Evolutionary conservation across 2,329 filamentous ascomycete genomes (phyloP), one percentile per base, ranked within the genome.

Genomic region (Talaromyces verruculosus): DNA sequence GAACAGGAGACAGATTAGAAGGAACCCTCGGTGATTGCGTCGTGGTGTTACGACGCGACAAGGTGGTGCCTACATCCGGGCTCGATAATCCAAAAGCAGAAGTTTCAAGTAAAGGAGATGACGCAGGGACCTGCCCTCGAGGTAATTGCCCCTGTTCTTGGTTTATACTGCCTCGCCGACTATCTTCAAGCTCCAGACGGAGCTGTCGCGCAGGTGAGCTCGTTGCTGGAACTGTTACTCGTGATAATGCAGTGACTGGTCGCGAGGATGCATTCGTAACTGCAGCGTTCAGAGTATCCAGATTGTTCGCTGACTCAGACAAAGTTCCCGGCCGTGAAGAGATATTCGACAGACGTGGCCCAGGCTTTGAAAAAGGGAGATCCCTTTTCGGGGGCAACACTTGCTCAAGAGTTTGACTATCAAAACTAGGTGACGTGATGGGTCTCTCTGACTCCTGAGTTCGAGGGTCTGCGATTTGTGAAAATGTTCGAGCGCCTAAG

Each of bases 381-480:
- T 77, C 72, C 67, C 80, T 69, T 67, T 75, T 80, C 22, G 80
- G 80, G 17, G 80, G 80, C n/a, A 82, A 71, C 61, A 75, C 70
- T 55, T 77, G 68, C 37, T 74, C 73, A 4, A 79, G 69, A n/a
- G 71, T 67, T 28, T 75, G 68, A 6, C 69, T 58, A 17, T 76
- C 72, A 22, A 69, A 73, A 2, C 67, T 69, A 22, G 74, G 72
- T 6, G 72, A 68, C 6, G 75, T 75, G 6, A 72, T 69, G 10
- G 72, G 74, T 57, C 72, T 63, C 33, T 63, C 64, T n/a, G 11
- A 11, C 13, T 43, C 64, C 25, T 51, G 60, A n/a, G 15, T 59
- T 41, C 30, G 41, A 49, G 37, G 71, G 3, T 68, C 67, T 19
- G 67, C 66, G 47, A 57, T 61, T 19, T 67, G 51, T 22, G 63